Conservation (phyloP, 371 early-diverging fungal genomes). For the Syncephalis fuscata region DNA sequence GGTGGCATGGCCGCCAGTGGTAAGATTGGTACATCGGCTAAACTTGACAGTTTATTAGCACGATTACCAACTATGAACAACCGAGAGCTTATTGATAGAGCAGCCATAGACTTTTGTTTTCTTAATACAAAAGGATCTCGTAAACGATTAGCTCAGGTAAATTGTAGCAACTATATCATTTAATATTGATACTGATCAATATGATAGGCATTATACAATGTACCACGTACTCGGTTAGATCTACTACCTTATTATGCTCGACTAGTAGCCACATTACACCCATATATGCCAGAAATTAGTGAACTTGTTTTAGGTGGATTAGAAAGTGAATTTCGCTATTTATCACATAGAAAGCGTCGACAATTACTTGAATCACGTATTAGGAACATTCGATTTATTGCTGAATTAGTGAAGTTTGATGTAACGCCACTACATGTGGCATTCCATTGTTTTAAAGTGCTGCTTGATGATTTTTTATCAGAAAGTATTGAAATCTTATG, state of each 20-base stretch:
- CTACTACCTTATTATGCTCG: constrained; percentile 83
- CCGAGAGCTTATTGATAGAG: constrained; percentile 70
- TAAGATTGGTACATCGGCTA: constrained; percentile 16
- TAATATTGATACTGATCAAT: background rate
- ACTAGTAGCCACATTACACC: constrained; percentile 70
- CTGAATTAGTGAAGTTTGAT: constrained; percentile 84
- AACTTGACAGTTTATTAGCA: constrained; percentile 48
- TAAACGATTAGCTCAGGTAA: constrained; percentile 35
- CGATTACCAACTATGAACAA: constrained; percentile 65
- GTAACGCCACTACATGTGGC: constrained; percentile 63
- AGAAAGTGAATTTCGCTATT: constrained; percentile 54
- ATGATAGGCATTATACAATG: constrained; percentile 39
- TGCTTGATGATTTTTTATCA: constrained; percentile 64
- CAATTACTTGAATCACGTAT: constrained; percentile 54
- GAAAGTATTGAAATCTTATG: constrained; percentile 76
- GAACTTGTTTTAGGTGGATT: constrained; percentile 42
- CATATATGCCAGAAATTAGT: constrained; percentile 74
- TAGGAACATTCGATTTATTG: constrained; percentile 73
- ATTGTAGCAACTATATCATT: background rate
- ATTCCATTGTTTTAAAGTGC: constrained; percentile 64
- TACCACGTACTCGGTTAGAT: constrained; percentile 69
- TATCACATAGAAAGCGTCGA: constrained; percentile 45
- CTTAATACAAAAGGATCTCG: constrained; percentile 65
- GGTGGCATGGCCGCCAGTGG: constrained; percentile 6
- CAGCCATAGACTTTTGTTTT: constrained; percentile 87